These are phyloP conservation scores for Erythrophleum fordii DNA, from an alignment of 306 rosid species.

Conservation along the genomic window DNA sequence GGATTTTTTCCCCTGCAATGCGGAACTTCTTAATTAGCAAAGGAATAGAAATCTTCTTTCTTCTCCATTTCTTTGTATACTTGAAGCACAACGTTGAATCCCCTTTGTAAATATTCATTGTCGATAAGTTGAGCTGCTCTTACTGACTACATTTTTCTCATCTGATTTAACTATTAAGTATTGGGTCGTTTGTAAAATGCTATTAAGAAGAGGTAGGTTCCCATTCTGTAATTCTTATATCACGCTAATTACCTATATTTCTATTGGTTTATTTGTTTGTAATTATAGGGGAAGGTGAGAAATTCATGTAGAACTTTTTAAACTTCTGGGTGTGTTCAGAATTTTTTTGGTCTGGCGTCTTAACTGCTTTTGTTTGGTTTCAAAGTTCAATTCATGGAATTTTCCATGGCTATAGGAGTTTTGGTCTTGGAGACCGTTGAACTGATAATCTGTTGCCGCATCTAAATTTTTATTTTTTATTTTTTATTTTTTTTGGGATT, in stretches of 20 bases:
- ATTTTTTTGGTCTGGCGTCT: background rate
- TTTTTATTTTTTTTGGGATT: constrained; percentile 16
- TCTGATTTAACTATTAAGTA: background rate
- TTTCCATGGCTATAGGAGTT: constrained; percentile 1
- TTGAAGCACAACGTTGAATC: background rate
- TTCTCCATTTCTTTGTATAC: background rate
- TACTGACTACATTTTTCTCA: background rate
- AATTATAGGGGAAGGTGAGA: background rate
- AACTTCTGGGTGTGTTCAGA: background rate
- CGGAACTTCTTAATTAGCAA: background rate
- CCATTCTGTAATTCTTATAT: background rate
- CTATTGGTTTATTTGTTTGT: background rate
- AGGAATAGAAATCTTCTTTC: background rate
- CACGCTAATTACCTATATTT: background rate
- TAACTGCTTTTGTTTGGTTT: constrained; percentile 19
- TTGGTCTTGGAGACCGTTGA: background rate
- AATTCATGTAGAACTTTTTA: background rate
- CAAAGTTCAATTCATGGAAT: background rate
- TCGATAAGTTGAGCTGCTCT: background rate
- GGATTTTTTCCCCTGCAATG: background rate
- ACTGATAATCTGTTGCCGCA: background rate
- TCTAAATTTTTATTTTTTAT: background rate
- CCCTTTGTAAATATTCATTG: background rate
- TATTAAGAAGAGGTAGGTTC: background rate
- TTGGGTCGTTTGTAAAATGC: background rate